phyloP scores from a whole-genome alignment of 1,139 yeast genomes.

The Debaryomyces sp. region DNA sequence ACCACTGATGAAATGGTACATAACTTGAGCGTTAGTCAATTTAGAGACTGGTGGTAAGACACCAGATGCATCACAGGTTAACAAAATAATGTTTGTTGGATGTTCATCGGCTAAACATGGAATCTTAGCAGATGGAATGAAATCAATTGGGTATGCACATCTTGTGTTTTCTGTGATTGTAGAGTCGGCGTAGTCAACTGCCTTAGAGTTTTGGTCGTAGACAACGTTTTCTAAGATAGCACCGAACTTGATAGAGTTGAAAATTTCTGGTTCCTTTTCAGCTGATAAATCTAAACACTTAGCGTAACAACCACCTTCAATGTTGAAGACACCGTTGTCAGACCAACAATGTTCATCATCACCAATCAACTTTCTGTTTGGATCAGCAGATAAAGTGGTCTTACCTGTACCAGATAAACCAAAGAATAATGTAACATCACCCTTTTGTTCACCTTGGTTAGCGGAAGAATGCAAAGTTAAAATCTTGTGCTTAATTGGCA shows the following conservation, averaged over 20 bases:
- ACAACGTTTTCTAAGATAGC: slow-evolving; percentile 92
- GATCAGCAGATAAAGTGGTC: slow-evolving; percentile 96
- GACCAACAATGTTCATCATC: slow-evolving; percentile 99
- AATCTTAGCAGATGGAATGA: slow-evolving; percentile 92
- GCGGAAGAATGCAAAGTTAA: slow-evolving; percentile 95
- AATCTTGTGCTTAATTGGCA: slow-evolving; percentile 93
- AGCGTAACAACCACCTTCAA: slow-evolving; percentile 99
- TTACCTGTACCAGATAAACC: slow-evolving; percentile 99
- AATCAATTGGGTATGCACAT: slow-evolving; percentile 98
- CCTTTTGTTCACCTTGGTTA: slow-evolving; percentile 78
- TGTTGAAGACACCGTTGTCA: slow-evolving; percentile 96
- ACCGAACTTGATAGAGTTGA: slow-evolving; percentile 92
- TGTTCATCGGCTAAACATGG: slow-evolving; percentile 91
- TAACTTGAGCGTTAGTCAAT: slow-evolving; percentile 92
- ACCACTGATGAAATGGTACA: slow-evolving; percentile 98
- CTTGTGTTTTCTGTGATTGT: slow-evolving; percentile 95
- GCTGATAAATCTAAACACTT: slow-evolving; percentile 89
- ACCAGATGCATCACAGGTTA: slow-evolving; percentile 98
- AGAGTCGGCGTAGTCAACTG: slow-evolving; percentile 82
- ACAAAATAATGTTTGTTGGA: slow-evolving; percentile 88
- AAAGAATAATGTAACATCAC: slow-evolving; percentile 90
- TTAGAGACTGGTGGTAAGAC: slow-evolving; percentile 97
- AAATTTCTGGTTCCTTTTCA: slow-evolving; percentile 97
- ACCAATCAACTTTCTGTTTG: slow-evolving; percentile 91
- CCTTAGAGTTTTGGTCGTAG: slow-evolving; percentile 77